Base-by-base conservation (phyloP, 495 filamentous ascomycete species). In the Baudoinia panamericana region DNA sequence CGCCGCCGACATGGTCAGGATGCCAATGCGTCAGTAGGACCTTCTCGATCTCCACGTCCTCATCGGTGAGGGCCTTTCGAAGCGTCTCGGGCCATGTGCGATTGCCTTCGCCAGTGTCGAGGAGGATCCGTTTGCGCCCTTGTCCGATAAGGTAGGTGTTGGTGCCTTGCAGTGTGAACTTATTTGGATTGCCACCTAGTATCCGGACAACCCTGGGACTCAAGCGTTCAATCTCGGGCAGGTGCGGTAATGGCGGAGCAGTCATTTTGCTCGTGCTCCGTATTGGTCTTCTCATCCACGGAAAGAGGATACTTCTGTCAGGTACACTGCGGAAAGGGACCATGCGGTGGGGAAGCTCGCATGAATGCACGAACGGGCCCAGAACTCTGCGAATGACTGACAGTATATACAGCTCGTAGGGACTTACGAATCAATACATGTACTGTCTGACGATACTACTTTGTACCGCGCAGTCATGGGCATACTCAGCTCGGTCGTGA, bases 1-100 rank as follows among this genome's bases (percentile, higher is more conserved):
- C 64, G 1, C 90, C 90, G 19, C 73, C 72, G 15, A 75, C 66
- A 55, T 97, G 90, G 57, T 97, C 90, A 21, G 60, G 69, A 57
- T 97, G 90, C 81, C 84, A 84, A 58, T 97, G 90, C 1, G 88
- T 94, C 17, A 95, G 61, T 15, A 96, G 66, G 2, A 72, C 74
- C 13, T 64, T 57, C 22, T 71, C 59, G 22, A 95, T 66, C 0
- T 68, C 67, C 25, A 76, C 73, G 23, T 75, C 69, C 53, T 92
- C 81, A 22, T 70, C 63, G 2, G 62, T 50, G 18, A 96, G 70
- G 4, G 79, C 67, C 13, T 63, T 55, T 42, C 73, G 67, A 11
- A 96, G 65, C 2, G 67, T 61, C 0, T 64, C 45, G 23, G 69
- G 58, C 73, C 72, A 76, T n/a, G 55, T 35, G 3, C 68, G 59